phyloP scores from a whole-genome alignment of 768 basidiomycete species.

The Auricularia cornea region DNA sequence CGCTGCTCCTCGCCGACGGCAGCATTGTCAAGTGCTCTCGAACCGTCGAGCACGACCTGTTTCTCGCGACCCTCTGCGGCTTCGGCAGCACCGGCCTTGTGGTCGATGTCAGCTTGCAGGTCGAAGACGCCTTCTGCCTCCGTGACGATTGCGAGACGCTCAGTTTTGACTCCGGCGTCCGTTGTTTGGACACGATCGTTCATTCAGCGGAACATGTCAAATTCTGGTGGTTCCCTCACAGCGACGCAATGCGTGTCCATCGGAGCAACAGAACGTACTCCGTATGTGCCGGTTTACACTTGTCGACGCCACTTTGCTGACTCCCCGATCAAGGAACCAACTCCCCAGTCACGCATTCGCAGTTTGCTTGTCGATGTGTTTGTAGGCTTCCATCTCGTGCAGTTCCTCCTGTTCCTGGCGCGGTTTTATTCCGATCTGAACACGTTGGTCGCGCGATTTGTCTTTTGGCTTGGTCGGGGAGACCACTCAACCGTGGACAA shows the following conservation, averaged over 20 bases:
- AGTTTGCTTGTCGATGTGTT: not conserved
- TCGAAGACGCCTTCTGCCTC: slow-evolving; percentile 76
- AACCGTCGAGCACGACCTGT: slow-evolving; percentile 57
- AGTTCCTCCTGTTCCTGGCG: slow-evolving; percentile 73
- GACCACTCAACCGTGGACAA: slow-evolving; percentile 58
- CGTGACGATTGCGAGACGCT: slow-evolving; percentile 59
- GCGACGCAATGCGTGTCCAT: slow-evolving; percentile 61
- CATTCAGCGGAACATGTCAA: slow-evolving; percentile 78
- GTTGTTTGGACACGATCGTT: slow-evolving; percentile 46
- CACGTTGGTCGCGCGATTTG: slow-evolving; percentile 51
- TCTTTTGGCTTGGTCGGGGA: slow-evolving; percentile 55
- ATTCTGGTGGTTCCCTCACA: slow-evolving; percentile 91
- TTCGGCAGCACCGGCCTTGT: slow-evolving; percentile 88
- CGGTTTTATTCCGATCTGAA: slow-evolving; percentile 58
- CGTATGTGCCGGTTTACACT: slow-evolving; percentile 36
- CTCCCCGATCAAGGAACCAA: slow-evolving; percentile 5
- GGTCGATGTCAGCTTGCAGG: slow-evolving; percentile 63
- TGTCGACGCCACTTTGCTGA: not conserved
- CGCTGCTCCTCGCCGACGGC: slow-evolving; percentile 71
- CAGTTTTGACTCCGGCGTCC: slow-evolving; percentile 54
- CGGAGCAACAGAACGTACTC: slow-evolving; percentile 67
- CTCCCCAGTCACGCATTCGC: not conserved
- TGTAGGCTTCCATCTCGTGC: slow-evolving; percentile 65
- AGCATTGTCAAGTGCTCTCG: slow-evolving; percentile 55
- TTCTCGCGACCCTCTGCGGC: slow-evolving; percentile 84